Evolutionary conservation across 805 yeast species (phyloP).

Genomic region (Candida railenensis): DNA sequence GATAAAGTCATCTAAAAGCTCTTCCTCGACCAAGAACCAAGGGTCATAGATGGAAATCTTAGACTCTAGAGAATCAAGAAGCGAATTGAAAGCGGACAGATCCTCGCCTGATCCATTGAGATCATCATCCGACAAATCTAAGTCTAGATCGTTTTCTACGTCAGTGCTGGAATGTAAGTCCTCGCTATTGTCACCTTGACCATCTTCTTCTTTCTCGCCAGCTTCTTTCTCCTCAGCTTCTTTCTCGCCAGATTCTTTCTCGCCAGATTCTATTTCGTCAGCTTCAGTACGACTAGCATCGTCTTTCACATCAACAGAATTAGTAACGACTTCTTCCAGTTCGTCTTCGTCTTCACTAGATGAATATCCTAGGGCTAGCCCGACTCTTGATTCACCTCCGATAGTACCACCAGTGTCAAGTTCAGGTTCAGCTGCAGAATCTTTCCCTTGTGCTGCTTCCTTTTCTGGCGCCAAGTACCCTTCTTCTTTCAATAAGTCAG

Average conservation of each 20-base stretch:
- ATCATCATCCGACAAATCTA: slow-evolving; percentile 2
- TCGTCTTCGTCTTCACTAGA: slow-evolving; percentile 22
- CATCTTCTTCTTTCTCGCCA: slow-evolving; percentile 4
- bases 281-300: neutral
- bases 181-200: neutral
- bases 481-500: slow-evolving; percentile 18
- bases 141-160: neutral
- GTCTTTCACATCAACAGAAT: slow-evolving; percentile 11
- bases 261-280: slow-evolving; percentile 1
- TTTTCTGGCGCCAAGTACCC: slow-evolving; percentile 13
- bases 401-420: slow-evolving; percentile 1
- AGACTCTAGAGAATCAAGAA: slow-evolving; percentile 23
- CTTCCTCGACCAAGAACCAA: slow-evolving; percentile 40
- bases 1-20: slow-evolving; percentile 25
- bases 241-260: slow-evolving; percentile 5
- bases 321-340: slow-evolving; percentile 6
- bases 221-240: slow-evolving; percentile 5
- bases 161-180: neutral
- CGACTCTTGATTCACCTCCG: slow-evolving; percentile 7
- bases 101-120: slow-evolving; percentile 5
- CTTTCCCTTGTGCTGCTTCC: slow-evolving; percentile 7
- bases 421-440: neutral
- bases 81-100: slow-evolving; percentile 16
- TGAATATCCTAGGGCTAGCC: slow-evolving; percentile 21
- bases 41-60: slow-evolving; percentile 33